Evolutionary conservation across 371 early-diverging fungal genomes (phyloP), one percentile per base, ranked within the genome.

Genomic region (Syncephalis plumigaleata): DNA sequence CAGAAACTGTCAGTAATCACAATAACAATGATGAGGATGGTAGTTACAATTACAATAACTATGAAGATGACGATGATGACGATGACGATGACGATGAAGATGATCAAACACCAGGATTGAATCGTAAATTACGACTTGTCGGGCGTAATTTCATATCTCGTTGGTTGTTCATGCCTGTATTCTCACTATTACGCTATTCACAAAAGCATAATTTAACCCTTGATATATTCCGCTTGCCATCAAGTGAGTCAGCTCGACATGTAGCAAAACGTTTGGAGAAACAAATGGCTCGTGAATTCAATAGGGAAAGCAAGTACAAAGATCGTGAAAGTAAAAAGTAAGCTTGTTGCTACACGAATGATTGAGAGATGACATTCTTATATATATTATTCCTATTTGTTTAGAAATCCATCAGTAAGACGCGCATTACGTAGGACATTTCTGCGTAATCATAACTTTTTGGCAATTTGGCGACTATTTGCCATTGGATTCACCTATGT

Each of bases 401-500:
- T 40, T 40, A 40, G 40, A 40, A 21, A 18, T 16, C 40, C 40
- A 8, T 40, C 40, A 16, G 21, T 40, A 16, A 4, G 40, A 40
- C 40, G 40, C 8, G 40, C 40, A 21, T 21, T 40, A 18, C 21
- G 16, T 40, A 21, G 18, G 18, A 40, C 40, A 21, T 40, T 40
- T 40, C 8, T 16, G 21, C 18, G 40, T 18, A 40, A 40, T 8
- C 21, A 70, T 54, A 47, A 61, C 36, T 24, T 68, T 9, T 58
- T 80, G 16, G 73, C 74, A 8, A 22, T 75, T 4, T 80, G 75
- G 71, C 74, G 75, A 52, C 45, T 75, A 13, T 39, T 67, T 11
- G 76, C 75, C 73, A 68, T 66, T 17, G 48, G 56, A 9, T 77
- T 73, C 42, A 71, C 69, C 0, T 78, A 71, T 68, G 44, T 71